These are phyloP conservation scores for Pestalotiopsis sp. DNA, from an alignment of 2,329 filamentous ascomycete species.

Conservation along the genomic window DNA sequence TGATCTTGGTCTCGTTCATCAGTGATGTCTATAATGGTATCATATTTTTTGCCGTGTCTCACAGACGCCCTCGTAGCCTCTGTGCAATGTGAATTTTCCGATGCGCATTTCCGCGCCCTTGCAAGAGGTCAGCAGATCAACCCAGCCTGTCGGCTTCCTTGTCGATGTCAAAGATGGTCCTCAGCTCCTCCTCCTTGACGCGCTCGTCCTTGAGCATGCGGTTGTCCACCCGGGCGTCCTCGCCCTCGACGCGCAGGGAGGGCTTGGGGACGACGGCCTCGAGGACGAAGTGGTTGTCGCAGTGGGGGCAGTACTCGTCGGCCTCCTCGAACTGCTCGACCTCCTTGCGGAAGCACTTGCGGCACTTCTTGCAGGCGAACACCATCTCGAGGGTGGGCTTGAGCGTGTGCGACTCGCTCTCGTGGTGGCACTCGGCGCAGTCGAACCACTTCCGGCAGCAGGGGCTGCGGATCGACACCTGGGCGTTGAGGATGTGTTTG, in stretches of 20 bases:
- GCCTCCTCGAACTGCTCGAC: slow-evolving; percentile 90
- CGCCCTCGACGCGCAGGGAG: slow-evolving; percentile 84
- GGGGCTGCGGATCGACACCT: slow-evolving; percentile 92
- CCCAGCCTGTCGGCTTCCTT: slow-evolving; percentile 77
- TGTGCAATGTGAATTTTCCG: background rate
- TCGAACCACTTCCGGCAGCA: slow-evolving; percentile 99
- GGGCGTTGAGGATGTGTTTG: slow-evolving; percentile 98
- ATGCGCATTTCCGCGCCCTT: background rate
- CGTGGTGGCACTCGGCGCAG: slow-evolving; percentile 91
- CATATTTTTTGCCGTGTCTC: slow-evolving; percentile 13
- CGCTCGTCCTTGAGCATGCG: slow-evolving; percentile 94
- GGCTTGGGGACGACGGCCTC: slow-evolving; percentile 86
- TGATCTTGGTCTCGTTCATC: slow-evolving; percentile 9
- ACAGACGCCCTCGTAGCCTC: background rate
- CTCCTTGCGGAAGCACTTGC: slow-evolving; percentile 96
- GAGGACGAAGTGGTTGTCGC: slow-evolving; percentile 97
- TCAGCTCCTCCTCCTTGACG: slow-evolving; percentile 59
- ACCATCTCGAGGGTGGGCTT: slow-evolving; percentile 82
- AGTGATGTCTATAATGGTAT: slow-evolving; percentile 19
- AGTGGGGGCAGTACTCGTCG: slow-evolving; percentile 98
- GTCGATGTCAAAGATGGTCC: slow-evolving; percentile 76
- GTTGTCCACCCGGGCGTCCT: slow-evolving; percentile 83
- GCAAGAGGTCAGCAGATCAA: slow-evolving; percentile 42
- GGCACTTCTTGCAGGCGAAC: slow-evolving; percentile 99
- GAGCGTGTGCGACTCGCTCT: slow-evolving; percentile 78